Evolutionary conservation across 2,329 filamentous ascomycete genomes (phyloP).

Genomic region (Clathrospora elynae): DNA sequence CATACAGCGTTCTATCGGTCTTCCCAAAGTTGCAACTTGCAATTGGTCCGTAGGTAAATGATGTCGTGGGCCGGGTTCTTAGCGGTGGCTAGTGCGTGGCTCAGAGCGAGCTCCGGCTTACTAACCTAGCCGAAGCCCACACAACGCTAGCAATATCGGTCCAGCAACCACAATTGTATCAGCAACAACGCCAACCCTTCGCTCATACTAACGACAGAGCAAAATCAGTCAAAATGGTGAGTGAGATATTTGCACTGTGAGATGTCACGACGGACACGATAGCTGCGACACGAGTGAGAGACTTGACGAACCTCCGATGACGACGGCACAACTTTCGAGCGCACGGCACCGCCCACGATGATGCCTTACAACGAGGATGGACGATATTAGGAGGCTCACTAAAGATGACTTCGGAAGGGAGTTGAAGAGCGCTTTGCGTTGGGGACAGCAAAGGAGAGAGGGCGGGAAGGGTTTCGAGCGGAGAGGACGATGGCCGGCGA

Average conservation of each 20-base stretch:
- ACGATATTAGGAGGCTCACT: neutral
- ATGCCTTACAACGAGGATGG: neutral
- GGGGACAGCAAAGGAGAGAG: no score
- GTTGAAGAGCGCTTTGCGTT: neutral
- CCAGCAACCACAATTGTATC: constrained; percentile 29
- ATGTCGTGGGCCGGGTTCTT: no score
- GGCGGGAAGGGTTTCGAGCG: no score
- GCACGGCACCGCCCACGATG: constrained; percentile 11
- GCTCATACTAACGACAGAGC: constrained; percentile 43
- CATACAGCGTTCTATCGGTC: no score
- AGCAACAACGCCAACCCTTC: constrained; percentile 45
- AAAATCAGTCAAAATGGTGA: constrained; percentile 51
- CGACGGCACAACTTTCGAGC: constrained; percentile 24
- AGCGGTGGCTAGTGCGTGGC: constrained; percentile 26
- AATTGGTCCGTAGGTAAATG: no score
- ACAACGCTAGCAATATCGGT: constrained; percentile 36
- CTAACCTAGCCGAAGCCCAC: constrained; percentile 42
- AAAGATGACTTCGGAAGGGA: neutral
- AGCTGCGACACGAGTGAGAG: constrained; percentile 38
- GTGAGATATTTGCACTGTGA: constrained; percentile 15
- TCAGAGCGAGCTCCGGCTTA: constrained; percentile 16
- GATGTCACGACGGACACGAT: constrained; percentile 12
- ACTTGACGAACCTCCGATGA: constrained; percentile 23
- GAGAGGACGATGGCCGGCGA: neutral
- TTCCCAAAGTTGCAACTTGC: no score